Base-by-base conservation (phyloP, 495 filamentous ascomycete genomes). In the Lophiotrema nucula region DNA sequence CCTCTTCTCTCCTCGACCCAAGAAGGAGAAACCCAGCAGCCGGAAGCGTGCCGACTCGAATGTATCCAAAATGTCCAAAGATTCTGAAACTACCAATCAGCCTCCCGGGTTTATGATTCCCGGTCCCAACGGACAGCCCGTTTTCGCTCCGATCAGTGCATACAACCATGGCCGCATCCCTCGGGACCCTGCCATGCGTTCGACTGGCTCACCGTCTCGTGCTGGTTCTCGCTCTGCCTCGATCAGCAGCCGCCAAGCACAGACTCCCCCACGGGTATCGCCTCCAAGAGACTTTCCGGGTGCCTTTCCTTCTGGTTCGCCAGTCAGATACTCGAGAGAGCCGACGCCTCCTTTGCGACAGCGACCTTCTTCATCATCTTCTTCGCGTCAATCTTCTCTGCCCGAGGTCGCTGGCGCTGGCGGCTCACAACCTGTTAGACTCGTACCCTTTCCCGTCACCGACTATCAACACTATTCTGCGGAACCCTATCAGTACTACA, bases 331-430 rank as follows among this genome's bases (percentile, higher is more conserved):
- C 16, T 33, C 44, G 39, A 65, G 66, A 53, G 66, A 67, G 27
- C 33, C 54, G 0, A 51, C 64, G 5, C 64, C 62, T 39, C 47
- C 66, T 59, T 56, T 42, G 42, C 22, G 44, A 39, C n/a, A n/a
- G 16, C 53, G 72, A 49, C 67, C 71, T 31, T 16, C 69, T 12
- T 64, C 71, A 16, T 67, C 72, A 16, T 67, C 72, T 3, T 56
- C 65, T 16, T 69, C 72, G 1, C 59, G 57, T 10, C 39, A 39
- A 3, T 58, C 56, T 2, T 54, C n/a, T n/a, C n/a, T n/a, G n/a
- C n/a, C n/a, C n/a, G 22, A 18, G 21, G 26, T 21, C 64, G 64
- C 38, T 47, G 41, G 15, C 62, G 59, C 48, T 66, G 65, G 16
- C 53, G 60, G 8, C 67, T 65, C 23, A 65, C 62, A 49, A 48